Percentiles rank a stretch among this genome's conserved stretches.
Conservation (phyloP, 1,284 basidiomycete species). For the Ceratobasidium sp. region DNA sequence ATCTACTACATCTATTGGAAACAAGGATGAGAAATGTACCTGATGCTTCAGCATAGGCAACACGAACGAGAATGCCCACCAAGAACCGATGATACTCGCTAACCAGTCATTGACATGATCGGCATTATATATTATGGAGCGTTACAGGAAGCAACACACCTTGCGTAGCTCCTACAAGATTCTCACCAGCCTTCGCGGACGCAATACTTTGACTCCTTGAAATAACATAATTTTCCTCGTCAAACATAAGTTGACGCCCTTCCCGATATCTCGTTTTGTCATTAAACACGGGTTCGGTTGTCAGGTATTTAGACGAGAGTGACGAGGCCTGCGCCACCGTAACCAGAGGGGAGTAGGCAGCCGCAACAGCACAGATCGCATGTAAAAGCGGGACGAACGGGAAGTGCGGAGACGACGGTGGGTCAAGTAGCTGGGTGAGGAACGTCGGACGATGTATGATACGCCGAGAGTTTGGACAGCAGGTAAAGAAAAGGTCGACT, state of each 20-base stretch:
- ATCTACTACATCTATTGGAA: constrained; percentile 4
- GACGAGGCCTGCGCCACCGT: constrained; percentile 2
- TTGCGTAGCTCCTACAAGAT: constrained; percentile 20
- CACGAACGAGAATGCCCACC: constrained; percentile 37
- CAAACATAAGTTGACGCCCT: constrained; percentile 12
- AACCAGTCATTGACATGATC: background rate
- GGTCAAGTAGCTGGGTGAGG: constrained; percentile 18
- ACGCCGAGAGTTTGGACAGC: constrained; percentile 32
- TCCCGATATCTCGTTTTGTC: background rate
- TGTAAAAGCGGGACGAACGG: constrained; percentile 29
- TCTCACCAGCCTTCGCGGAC: background rate
- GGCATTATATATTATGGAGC: background rate
- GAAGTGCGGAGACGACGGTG: constrained; percentile 27
- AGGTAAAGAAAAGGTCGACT: constrained; percentile 29
- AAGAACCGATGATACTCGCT: constrained; percentile 11
- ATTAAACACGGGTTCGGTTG: constrained; percentile 1
- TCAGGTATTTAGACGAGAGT: background rate
- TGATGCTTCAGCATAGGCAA: background rate
- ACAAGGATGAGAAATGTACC: background rate
- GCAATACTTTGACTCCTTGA: constrained; percentile 9
- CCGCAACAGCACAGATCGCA: constrained; percentile 34
- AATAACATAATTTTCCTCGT: background rate
- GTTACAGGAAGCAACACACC: background rate
- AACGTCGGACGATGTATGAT: constrained; percentile 32
- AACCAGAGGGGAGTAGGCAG: constrained; percentile 20